A percentile compares a stretch with the other conserved stretches of the same genome.
Conservation (phyloP, 208 protist species). For the Leishmania braziliensis region DNA sequence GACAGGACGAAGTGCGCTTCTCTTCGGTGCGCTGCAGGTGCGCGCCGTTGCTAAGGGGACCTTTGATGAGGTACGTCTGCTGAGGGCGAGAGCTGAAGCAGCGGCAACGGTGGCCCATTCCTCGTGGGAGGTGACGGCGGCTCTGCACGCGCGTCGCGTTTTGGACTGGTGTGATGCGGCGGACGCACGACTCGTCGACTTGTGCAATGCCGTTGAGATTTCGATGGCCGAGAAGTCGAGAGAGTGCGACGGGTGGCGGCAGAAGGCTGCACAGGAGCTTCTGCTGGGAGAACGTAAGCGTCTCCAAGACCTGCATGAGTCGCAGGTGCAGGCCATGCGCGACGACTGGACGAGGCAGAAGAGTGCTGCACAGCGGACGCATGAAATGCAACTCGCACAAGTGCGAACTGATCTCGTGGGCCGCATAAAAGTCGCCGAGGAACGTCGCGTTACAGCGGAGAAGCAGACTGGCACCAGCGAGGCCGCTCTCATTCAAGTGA, state of each 20-base stretch:
- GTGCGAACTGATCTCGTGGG: slow-evolving; percentile 10
- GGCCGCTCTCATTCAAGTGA: slow-evolving; percentile 11
- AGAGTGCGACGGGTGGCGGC: background rate
- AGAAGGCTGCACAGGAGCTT: background rate
- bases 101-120: background rate
- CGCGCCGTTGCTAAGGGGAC: background rate
- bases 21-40: slow-evolving; percentile 2
- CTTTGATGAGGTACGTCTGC: background rate
- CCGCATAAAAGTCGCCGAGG: slow-evolving; percentile 5
- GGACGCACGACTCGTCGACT: background rate
- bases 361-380: slow-evolving; percentile 10
- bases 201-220: background rate
- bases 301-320: background rate
- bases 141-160: slow-evolving; percentile 2
- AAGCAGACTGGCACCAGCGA: slow-evolving; percentile 4
- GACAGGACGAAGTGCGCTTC: background rate
- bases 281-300: background rate
- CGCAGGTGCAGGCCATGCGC: slow-evolving; percentile 6
- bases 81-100: background rate
- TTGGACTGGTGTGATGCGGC: slow-evolving; percentile 2
- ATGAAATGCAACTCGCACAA: slow-evolving; percentile 19
- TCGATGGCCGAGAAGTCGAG: background rate
- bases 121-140: background rate
- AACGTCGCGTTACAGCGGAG: slow-evolving; percentile 13
- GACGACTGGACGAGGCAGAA: slow-evolving; percentile 11